Base-by-base conservation (phyloP, 331 rosid species). In the Rhamnella rubrinervis region DNA sequence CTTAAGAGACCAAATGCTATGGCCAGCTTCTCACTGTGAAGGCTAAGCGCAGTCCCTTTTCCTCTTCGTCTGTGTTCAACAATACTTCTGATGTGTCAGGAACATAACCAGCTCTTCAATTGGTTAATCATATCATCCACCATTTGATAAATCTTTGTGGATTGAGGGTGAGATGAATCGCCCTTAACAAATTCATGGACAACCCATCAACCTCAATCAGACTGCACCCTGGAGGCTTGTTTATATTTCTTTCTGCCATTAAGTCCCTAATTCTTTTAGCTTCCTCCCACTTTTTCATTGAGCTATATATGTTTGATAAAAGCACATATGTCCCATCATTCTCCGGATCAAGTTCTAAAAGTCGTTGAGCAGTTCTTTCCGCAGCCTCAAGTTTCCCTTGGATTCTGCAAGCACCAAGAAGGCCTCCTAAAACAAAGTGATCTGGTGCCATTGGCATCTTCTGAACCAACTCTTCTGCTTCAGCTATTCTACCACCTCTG, bases 11-110 rank as follows among this genome's bases (percentile, higher is more conserved):
- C 82, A 23, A 66, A 72, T 44, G 74, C 82, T 28, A 65, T 77
- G 7, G 77, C 78, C 68, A 72, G 71, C 35, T 78, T 78, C 50
- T 81, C 67, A 25, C 73, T 67, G 66, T 76, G 72, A 40, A 71
- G 75, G 60, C 64, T 13, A 57, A 73, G 73, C 61, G 80, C 77
- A 41, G 78, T 63, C 70, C 67, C 76, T 40, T 73, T 28, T 67
- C 82, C 31, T 67, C 76, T 31, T 71, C 67, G 59, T 70, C 67
- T 55, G 63, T 66, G 16, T 57, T 64, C 15, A 73, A 57, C 66
- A 61, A n/a, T 4, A 65, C 73, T 66, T 61, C 68, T 18, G 75
- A 69, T 51, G 17, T 72, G 67, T 72, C 69, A 17, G 66, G 73
- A 49, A 52, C 73, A 70, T 59, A 59, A 31, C 77, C 75, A 2